A percentile compares a stretch with the other conserved stretches of the same genome.
phyloP scores from a whole-genome alignment of 305 asterid species.

The Andrographis paniculata region DNA sequence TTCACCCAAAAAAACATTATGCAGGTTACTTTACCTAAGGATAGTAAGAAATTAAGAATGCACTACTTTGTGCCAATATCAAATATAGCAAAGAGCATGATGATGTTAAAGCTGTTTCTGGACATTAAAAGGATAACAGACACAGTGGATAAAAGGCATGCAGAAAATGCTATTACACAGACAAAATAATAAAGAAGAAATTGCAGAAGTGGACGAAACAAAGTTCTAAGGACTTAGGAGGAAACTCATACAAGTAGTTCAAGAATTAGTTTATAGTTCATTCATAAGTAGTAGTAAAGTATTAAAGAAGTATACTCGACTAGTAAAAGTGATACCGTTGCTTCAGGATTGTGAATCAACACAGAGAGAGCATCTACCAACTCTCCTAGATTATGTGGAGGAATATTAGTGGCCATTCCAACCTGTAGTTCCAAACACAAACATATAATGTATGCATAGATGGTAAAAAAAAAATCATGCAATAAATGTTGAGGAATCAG shows the following conservation, averaged over 20 bases:
- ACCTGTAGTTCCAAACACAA: slow-evolving; percentile 46
- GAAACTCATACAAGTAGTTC: slow-evolving; percentile 1
- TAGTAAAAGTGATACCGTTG: slow-evolving; percentile 52
- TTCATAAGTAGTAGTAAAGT: slow-evolving; percentile 5
- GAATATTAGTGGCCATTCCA: slow-evolving; percentile 99
- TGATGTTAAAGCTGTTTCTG: not conserved
- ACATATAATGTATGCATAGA: slow-evolving; percentile 10
- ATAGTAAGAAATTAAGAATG: not conserved
- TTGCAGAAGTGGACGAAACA: slow-evolving; percentile 10
- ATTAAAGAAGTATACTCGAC: slow-evolving; percentile 16
- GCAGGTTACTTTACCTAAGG: no score
- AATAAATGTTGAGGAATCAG: slow-evolving; percentile 5
- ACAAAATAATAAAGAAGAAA: slow-evolving; percentile 2
- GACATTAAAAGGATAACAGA: not conserved
- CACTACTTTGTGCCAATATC: not conserved
- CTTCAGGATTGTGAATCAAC: slow-evolving; percentile 92
- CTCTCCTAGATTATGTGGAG: slow-evolving; percentile 99
- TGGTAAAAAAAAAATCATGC: slow-evolving; percentile 4
- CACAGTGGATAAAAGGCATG: not conserved
- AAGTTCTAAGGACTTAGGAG: not conserved
- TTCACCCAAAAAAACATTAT: not conserved
- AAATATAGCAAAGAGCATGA: slow-evolving; percentile 8
- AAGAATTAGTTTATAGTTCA: slow-evolving; percentile 13
- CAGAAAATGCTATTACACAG: slow-evolving; percentile 1
- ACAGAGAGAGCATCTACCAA: slow-evolving; percentile 87